Evolutionary conservation across 805 yeast species (phyloP).

Genomic region (Teunomyces tritomae): DNA sequence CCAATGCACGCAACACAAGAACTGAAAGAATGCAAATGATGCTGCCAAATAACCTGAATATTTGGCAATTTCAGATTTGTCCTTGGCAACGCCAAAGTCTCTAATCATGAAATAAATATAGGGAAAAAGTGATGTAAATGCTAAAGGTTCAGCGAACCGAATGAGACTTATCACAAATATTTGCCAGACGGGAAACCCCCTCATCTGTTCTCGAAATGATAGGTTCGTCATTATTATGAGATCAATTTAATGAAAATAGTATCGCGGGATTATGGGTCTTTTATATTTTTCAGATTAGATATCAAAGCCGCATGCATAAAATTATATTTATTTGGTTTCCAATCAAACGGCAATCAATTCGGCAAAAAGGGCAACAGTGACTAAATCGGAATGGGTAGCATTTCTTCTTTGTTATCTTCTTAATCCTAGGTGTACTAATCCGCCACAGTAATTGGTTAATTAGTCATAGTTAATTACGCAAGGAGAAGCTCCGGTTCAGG

Average conservation of each 20-base stretch:
- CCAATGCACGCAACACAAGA: conserved; percentile 59
- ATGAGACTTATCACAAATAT: conserved; percentile 38
- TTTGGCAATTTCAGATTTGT: conserved; percentile 52
- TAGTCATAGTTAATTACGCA: no score
- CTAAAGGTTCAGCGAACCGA: conserved; percentile 60
- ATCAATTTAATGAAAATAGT: background rate
- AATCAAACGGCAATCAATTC: no score
- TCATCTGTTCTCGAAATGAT: conserved; percentile 45
- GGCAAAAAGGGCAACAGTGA: no score
- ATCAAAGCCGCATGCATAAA: background rate
- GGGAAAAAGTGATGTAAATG: conserved; percentile 63
- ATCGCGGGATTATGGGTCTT: background rate
- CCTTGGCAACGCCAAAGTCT: conserved; percentile 48
- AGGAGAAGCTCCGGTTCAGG: no score
- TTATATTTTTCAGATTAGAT: background rate
- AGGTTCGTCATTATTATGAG: conserved; percentile 1
- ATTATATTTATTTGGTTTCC: no score
- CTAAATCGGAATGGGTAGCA: no score
- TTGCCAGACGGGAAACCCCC: conserved; percentile 57
- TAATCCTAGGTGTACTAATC: no score
- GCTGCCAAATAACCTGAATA: conserved; percentile 64
- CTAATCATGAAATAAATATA: conserved; percentile 63
- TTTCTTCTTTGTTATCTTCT: no score
- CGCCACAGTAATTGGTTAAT: no score
- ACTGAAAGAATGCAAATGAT: conserved; percentile 59